phyloP scores from a whole-genome alignment of 768 basidiomycete genomes.

The Suillus clintonianus region DNA sequence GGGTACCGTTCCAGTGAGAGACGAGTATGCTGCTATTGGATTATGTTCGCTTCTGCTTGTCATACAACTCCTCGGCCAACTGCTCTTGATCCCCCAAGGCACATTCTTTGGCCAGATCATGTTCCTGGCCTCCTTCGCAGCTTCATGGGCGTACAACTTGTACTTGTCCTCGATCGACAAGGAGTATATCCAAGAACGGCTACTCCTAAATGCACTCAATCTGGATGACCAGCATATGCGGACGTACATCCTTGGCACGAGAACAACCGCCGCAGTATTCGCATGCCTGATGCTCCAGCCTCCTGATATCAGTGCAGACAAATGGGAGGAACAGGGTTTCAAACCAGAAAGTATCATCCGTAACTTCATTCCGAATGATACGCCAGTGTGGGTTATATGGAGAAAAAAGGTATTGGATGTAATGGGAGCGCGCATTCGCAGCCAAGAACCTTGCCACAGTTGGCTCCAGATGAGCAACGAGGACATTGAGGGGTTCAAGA shows the following conservation, averaged over 20 bases:
- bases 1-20: not conserved
- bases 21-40: conserved; percentile 13
- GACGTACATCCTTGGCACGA: conserved; percentile 6
- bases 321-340: not conserved
- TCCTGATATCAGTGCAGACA: not conserved
- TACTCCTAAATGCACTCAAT: conserved; percentile 12
- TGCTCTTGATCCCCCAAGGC: conserved; percentile 33
- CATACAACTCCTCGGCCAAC: conserved; percentile 30
- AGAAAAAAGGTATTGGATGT: not conserved
- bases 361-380: conserved; percentile 9
- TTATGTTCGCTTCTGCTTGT: conserved; percentile 26
- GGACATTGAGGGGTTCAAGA: not conserved
- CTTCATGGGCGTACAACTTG: conserved; percentile 34
- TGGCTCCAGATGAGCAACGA: not conserved
- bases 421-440: not conserved
- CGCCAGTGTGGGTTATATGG: conserved; percentile 6
- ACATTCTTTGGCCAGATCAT: conserved; percentile 35
- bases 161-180: conserved; percentile 34
- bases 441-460: not conserved
- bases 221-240: not conserved
- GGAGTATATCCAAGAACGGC: conserved; percentile 15
- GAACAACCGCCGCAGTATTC: conserved; percentile 9
- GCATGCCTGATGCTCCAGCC: conserved; percentile 3
- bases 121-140: too few relatives aligned
- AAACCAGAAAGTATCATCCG: conserved; percentile 1